These are phyloP conservation scores for Panicum hallii DNA, from an alignment of 202 grass and related monocot genomes.

Conservation along the genomic window DNA sequence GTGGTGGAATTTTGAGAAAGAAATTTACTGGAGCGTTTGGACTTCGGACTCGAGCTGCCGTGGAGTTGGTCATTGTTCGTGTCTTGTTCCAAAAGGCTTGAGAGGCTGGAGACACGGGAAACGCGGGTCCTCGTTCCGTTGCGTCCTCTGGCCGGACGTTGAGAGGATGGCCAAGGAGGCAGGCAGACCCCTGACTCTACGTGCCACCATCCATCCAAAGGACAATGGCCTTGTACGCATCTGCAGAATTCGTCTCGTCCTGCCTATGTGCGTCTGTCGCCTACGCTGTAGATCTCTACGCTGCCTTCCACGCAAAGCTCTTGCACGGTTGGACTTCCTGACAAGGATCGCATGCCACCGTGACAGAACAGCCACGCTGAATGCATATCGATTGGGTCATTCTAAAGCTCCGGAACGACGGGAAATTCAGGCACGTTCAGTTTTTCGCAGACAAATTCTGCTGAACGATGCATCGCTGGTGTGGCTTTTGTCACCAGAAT, in stretches of 20 bases:
- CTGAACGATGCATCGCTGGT: background rate
- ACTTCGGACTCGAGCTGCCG: background rate
- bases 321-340: background rate
- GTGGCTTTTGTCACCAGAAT: no score
- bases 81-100: background rate
- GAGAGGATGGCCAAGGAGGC: slow-evolving; percentile 6
- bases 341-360: background rate
- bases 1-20: background rate
- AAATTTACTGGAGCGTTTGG: background rate
- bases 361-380: background rate
- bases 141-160: background rate
- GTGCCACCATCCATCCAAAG: background rate
- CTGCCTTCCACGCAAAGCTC: background rate
- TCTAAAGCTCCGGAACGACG: no score
- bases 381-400: no score
- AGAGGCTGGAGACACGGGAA: background rate
- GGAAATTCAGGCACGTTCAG: background rate
- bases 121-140: background rate
- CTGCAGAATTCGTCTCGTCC: slow-evolving; percentile 35
- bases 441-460: background rate
- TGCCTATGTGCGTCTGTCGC: slow-evolving; percentile 11
- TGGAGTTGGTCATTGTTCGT: slow-evolving; percentile 11
- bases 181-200: background rate
- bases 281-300: background rate
- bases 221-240: slow-evolving; percentile 25